A percentile compares a stretch with the other conserved stretches of the same genome.
Evolutionary conservation across 2,329 filamentous ascomycete genomes (phyloP).

Genomic region (Talaromyces sp.): DNA sequence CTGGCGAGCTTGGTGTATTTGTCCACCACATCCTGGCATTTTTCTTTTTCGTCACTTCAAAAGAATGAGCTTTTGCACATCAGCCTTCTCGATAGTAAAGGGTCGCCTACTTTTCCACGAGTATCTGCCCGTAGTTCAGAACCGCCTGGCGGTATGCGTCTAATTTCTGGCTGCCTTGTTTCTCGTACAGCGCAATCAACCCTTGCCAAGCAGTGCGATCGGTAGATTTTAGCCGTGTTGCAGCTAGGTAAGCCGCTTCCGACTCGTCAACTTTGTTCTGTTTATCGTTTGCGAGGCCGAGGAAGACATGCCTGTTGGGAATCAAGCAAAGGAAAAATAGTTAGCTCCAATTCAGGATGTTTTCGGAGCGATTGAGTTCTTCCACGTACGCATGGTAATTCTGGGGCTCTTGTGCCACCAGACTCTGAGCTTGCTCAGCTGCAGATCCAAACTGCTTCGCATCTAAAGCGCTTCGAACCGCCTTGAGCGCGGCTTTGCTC

Average conservation of each 20-base stretch:
- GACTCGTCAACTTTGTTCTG: conserved; percentile 70
- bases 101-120: conserved; percentile 61
- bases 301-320: conserved; percentile 69
- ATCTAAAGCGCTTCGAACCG: conserved; percentile 76
- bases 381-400: conserved; percentile 78
- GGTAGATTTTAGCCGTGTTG: conserved; percentile 69
- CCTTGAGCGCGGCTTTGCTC: conserved; percentile 75
- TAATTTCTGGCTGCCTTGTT: conserved; percentile 69
- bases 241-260: conserved; percentile 73
- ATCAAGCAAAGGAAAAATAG: background rate
- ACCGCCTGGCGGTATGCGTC: conserved; percentile 74
- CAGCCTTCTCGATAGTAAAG: too few relatives aligned
- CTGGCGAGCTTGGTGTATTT: conserved; percentile 77
- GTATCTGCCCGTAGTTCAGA: conserved; percentile 73
- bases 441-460: conserved; percentile 78
- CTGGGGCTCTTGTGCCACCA: conserved; percentile 71
- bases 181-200: conserved; percentile 81
- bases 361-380: background rate
- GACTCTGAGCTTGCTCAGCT: conserved; percentile 66
- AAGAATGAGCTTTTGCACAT: too few relatives aligned
- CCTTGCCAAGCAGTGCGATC: conserved; percentile 92
- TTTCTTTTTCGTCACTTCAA: conserved; percentile 58
- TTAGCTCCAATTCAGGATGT: conserved; percentile 7
- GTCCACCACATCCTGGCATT: conserved; percentile 68
- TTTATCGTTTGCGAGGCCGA: conserved; percentile 83